Evolutionary conservation across 768 basidiomycete species (phyloP), one percentile per base, ranked within the genome.

Genomic region (Phanerodontia chrysosporium): DNA sequence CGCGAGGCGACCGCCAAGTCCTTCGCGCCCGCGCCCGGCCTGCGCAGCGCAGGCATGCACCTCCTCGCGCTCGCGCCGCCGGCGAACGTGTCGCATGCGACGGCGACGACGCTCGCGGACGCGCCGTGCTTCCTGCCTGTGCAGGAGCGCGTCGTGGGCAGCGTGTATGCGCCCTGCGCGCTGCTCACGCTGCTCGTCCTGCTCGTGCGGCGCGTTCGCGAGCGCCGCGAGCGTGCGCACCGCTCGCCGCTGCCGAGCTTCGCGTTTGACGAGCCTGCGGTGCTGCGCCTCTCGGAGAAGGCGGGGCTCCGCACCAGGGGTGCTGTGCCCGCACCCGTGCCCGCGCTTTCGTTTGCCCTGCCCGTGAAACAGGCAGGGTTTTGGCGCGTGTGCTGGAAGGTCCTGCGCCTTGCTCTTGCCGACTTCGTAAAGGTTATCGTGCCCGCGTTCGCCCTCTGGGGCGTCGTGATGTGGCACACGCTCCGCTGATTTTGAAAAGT

Each of bases 41-140:
- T 96, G 60, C 77, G 77, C 24, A 74, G 77, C 32, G 91, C 94
- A 2, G 95, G 95, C 2, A 90, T 95, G 70, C 92, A 95, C 62
- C 82, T 97, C 6, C 77, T 97, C 29, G 89, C 92, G 0, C 74
- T 88, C n/a, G 70, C 84, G 30, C 67, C 77, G 9, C 74, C 79
- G 13, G 35, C 76, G 80, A 4, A 61, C 62, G 14, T 18, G 3
- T 29, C 27, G 14, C 72, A 77, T 3, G 63, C 72, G 9, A 62
- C 70, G n/a, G 60, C 72, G 25, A 68, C 73, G 29, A 83, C 86
- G 0, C 79, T 86, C 59, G 80, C 81, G 24, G 87, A 92, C 63
- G 70, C 73, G n/a, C 80, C 84, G 0, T 97, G 95, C 71, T 73
- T 84, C 65, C 79, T 96, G n/a, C 95, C 95, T 0, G 82, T 90